Evolutionary conservation across 2,329 filamentous ascomycete genomes (phyloP).

Genomic region (Fusarium paranaense): DNA sequence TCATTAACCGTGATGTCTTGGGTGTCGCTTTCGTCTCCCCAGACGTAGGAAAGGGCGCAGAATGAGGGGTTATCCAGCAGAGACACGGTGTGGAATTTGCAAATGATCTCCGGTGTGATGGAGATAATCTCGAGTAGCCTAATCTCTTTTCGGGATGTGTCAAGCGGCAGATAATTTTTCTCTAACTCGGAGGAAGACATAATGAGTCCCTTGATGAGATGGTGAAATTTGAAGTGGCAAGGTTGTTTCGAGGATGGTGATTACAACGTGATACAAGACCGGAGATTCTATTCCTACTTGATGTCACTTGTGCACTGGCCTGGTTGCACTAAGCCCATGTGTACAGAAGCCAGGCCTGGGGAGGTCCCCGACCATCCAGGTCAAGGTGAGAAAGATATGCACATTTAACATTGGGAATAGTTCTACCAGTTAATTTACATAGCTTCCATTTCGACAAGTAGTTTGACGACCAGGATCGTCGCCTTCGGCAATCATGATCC

Average conservation of each 20-base stretch:
- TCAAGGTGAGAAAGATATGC: neutral
- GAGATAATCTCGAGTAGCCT: neutral
- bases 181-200: neutral
- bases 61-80: neutral
- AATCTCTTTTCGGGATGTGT: neutral
- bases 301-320: neutral
- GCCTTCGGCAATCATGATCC: neutral
- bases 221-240: neutral
- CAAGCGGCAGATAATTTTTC: neutral
- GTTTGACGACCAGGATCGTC: neutral
- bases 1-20: neutral
- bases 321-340: neutral
- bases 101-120: neutral
- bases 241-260: neutral
- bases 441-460: neutral
- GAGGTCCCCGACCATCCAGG: neutral
- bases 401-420: neutral
- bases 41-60: constrained; percentile 2
- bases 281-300: neutral
- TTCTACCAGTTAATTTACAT: neutral
- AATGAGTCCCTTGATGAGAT: neutral
- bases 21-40: neutral
- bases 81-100: neutral
- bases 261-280: neutral
- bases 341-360: neutral